These are phyloP conservation scores for Daldinia eschscholtzii DNA, from an alignment of 2,329 filamentous ascomycete species.

Conservation along the genomic window DNA sequence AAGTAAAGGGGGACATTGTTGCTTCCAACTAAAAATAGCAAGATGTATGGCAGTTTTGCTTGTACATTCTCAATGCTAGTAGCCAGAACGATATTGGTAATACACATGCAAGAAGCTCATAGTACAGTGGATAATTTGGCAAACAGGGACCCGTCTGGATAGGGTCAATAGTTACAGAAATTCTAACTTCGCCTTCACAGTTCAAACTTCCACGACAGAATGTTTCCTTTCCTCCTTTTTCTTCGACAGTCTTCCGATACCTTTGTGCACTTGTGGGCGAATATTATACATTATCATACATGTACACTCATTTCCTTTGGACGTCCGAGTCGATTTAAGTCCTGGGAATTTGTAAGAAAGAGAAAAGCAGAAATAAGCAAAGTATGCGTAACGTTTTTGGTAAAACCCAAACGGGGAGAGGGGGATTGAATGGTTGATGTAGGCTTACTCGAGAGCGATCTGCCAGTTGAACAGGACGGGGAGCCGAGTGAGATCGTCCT, in stretches of 20 bases:
- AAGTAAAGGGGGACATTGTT: not conserved
- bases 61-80: not conserved
- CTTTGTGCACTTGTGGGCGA: not conserved
- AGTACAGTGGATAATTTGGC: not conserved
- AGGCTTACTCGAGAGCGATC: not conserved
- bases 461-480: slow-evolving; percentile 5
- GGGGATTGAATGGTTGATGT: not conserved
- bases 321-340: not conserved
- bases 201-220: not conserved
- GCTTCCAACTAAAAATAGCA: not conserved
- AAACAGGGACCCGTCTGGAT: not conserved
- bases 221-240: not conserved
- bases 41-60: not conserved
- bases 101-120: not conserved
- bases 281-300: not conserved
- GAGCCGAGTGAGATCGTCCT: not conserved
- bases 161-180: not conserved
- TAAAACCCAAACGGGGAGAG: not conserved
- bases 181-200: not conserved
- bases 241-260: not conserved
- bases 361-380: not conserved
- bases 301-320: not conserved
- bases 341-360: not conserved
- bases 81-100: not conserved
- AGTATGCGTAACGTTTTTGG: not conserved